These are phyloP conservation scores for Cyclostephanos tholiformis DNA, from an alignment of 108 stramenopile genomes.

Conservation along the genomic window DNA sequence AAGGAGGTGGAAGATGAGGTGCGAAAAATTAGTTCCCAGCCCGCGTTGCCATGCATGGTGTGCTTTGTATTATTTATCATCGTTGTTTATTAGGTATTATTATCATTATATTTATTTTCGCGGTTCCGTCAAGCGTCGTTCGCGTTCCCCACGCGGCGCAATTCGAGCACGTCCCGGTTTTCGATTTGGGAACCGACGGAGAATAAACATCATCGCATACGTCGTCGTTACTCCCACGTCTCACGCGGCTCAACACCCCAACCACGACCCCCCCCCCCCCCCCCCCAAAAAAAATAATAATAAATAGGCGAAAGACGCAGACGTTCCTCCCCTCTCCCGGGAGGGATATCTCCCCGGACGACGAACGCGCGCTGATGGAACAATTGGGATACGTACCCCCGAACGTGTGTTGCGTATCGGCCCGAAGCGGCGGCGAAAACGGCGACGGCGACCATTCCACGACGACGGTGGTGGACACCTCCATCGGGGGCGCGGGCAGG, in stretches of 20 bases:
- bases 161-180: too few species aligned
- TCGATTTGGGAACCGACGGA: too few species aligned
- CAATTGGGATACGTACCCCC: slow-evolving; percentile 75
- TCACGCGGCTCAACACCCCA: too few species aligned
- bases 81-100: too few species aligned
- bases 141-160: too few species aligned
- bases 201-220: too few species aligned
- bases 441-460: background rate
- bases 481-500: slow-evolving; percentile 24
- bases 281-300: background rate
- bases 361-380: slow-evolving; percentile 36
- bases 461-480: slow-evolving; percentile 18
- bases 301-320: slow-evolving; percentile 7
- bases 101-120: too few species aligned
- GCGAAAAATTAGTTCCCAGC: background rate
- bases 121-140: too few species aligned
- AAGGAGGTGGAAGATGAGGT: slow-evolving; percentile 32
- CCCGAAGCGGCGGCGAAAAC: slow-evolving; percentile 34
- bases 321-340: slow-evolving; percentile 26
- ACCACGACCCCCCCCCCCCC: too few species aligned
- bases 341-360: slow-evolving; percentile 19
- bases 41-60: too few species aligned
- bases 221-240: too few species aligned
- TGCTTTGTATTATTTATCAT: too few species aligned
- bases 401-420: slow-evolving; percentile 62